Evolutionary conservation across 1,284 basidiomycete genomes (phyloP).

Genomic region (Acaromyces ingoldii): DNA sequence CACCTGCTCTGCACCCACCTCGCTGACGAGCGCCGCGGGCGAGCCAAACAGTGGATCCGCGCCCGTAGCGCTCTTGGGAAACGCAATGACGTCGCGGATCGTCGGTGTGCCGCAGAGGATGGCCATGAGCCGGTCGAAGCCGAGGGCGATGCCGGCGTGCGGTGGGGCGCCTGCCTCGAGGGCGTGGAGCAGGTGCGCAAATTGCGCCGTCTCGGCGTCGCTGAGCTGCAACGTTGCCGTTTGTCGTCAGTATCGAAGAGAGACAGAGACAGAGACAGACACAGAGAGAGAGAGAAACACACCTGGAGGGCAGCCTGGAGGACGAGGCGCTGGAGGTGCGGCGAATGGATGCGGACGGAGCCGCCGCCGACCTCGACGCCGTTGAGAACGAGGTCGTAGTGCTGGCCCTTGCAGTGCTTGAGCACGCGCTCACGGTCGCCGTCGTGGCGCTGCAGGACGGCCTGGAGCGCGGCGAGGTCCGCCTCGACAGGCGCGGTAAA

Average conservation of each 20-base stretch:
- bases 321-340: slow-evolving; percentile 74
- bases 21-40: slow-evolving; percentile 62
- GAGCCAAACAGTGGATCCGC: slow-evolving; percentile 84
- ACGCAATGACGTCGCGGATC: slow-evolving; percentile 92
- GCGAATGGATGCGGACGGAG: slow-evolving; percentile 85
- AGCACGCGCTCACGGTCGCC: background rate
- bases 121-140: slow-evolving; percentile 85
- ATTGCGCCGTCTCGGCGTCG: slow-evolving; percentile 67
- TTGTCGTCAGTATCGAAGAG: background rate
- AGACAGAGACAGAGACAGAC: no score
- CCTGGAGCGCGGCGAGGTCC: slow-evolving; percentile 70
- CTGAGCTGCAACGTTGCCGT: slow-evolving; percentile 58
- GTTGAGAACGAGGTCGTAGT: slow-evolving; percentile 94
- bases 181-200: slow-evolving; percentile 77
- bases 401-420: slow-evolving; percentile 68
- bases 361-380: slow-evolving; percentile 91
- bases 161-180: slow-evolving; percentile 84
- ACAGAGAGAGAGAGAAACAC: slow-evolving; percentile 6
- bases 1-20: background rate
- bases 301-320: slow-evolving; percentile 74
- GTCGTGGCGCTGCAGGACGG: slow-evolving; percentile 44
- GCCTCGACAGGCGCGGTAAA: slow-evolving; percentile 92
- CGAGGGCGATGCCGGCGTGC: slow-evolving; percentile 80
- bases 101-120: slow-evolving; percentile 77
- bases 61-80: slow-evolving; percentile 80